Conservation (phyloP, 192 early-diverging fungal genomes). For the Backusella sp. region DNA sequence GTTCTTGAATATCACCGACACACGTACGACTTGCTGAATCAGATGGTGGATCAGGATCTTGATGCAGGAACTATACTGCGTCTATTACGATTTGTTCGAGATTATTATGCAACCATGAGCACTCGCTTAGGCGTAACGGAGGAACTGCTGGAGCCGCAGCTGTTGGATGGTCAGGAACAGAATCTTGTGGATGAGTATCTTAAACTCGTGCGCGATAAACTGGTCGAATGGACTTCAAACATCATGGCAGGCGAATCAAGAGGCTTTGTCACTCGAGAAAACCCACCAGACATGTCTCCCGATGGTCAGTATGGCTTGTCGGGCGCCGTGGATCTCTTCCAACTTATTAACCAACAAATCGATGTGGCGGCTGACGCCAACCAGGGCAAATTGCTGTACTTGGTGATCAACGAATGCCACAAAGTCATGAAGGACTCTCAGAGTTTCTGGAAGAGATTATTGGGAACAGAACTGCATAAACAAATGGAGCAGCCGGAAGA, state of each 20-base stretch:
- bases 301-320: conserved; percentile 81
- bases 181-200: conserved; percentile 87
- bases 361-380: conserved; percentile 82
- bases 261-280: conserved; percentile 69
- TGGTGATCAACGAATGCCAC: conserved; percentile 80
- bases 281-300: conserved; percentile 74
- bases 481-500: conserved; percentile 77
- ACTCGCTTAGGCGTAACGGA: conserved; percentile 81
- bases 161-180: conserved; percentile 94
- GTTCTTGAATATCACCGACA: conserved; percentile 95
- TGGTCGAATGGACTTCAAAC: conserved; percentile 91
- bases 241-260: conserved; percentile 81
- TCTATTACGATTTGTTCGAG: conserved; percentile 86
- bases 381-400: conserved; percentile 86
- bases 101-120: conserved; percentile 90
- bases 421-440: conserved; percentile 83
- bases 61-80: conserved; percentile 88
- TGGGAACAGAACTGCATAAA: conserved; percentile 73
- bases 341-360: conserved; percentile 98
- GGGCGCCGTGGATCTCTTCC: conserved; percentile 87
- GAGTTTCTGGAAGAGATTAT: conserved; percentile 75
- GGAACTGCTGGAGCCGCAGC: conserved; percentile 85
- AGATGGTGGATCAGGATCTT: conserved; percentile 68
- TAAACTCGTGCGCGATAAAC: conserved; percentile 81
- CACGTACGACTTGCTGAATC: conserved; percentile 79